Percentiles rank a stretch among this genome's conserved stretches.
These are phyloP conservation scores for Mycocentrospora acerina DNA, from an alignment of 2,329 filamentous ascomycete species.

Conservation along the genomic window DNA sequence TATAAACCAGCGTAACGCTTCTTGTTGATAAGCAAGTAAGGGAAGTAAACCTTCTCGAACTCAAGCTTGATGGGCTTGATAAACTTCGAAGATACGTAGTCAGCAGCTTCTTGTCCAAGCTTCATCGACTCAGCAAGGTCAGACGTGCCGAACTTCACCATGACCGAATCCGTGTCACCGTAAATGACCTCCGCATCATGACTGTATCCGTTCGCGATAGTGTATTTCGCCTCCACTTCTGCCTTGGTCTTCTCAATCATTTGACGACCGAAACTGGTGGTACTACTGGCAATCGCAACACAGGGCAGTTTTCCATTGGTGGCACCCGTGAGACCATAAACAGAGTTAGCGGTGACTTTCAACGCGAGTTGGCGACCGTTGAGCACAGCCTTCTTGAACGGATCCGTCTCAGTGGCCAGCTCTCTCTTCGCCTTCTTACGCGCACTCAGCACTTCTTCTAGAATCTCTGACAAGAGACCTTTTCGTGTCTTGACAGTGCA, in stretches of 20 bases:
- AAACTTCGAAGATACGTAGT: conserved; percentile 88
- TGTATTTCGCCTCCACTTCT: conserved; percentile 90
- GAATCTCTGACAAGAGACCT: conserved; percentile 88
- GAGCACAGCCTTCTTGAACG: conserved; percentile 96
- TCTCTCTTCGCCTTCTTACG: conserved; percentile 95
- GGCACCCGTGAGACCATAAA: conserved; percentile 95
- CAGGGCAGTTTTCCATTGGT: conserved; percentile 95
- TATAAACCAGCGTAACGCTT: conserved; percentile 98
- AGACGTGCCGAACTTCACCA: conserved; percentile 96
- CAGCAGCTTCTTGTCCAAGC: conserved; percentile 87
- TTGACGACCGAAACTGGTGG: conserved; percentile 92
- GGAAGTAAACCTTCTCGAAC: conserved; percentile 99
- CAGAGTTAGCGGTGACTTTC: conserved; percentile 96
- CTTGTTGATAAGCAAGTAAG: conserved; percentile 98
- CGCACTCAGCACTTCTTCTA: conserved; percentile 87
- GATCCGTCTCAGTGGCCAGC: conserved; percentile 82
- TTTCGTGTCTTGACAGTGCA: conserved; percentile 87
- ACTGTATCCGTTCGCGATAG: conserved; percentile 88
- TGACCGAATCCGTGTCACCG: conserved; percentile 98
- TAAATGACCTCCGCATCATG: conserved; percentile 98
- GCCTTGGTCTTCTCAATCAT: conserved; percentile 99
- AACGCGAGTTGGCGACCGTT: conserved; percentile 95
- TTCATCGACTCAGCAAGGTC: conserved; percentile 90
- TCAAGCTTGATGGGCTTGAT: conserved; percentile 97
- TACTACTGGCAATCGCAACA: conserved; percentile 92